phyloP scores from a whole-genome alignment of 1,284 basidiomycete species.

The Microstroma glucosiphilum region DNA sequence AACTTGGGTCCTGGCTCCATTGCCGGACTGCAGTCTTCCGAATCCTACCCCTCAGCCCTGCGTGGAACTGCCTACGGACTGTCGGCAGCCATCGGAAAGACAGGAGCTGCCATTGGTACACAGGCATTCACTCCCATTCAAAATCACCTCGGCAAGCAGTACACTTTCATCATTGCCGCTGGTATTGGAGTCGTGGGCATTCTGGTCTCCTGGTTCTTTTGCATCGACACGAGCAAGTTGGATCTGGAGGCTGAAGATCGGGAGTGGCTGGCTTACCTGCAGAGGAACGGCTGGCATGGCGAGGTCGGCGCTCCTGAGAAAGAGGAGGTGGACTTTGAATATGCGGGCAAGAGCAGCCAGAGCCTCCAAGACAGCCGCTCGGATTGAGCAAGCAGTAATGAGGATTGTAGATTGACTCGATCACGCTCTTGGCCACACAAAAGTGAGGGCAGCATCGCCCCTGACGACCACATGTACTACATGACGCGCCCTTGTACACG shows the following conservation, averaged over 20 bases:
- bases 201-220: conserved; percentile 48
- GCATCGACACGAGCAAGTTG: conserved; percentile 63
- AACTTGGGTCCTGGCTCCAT: conserved; percentile 70
- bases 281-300: conserved; percentile 64
- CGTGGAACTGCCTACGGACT: conserved; percentile 54
- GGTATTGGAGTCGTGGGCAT: conserved; percentile 47
- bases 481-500: too few species aligned
- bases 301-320: conserved; percentile 54
- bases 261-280: conserved; percentile 61
- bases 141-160: conserved; percentile 52
- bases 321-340: background rate
- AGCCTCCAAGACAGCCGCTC: too few species aligned
- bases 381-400: too few species aligned
- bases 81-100: conserved; percentile 64
- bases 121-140: conserved; percentile 73
- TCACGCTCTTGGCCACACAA: too few species aligned
- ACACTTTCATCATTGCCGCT: conserved; percentile 29
- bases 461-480: too few species aligned
- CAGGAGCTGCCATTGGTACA: conserved; percentile 69
- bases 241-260: conserved; percentile 66
- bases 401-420: too few species aligned
- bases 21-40: conserved; percentile 59
- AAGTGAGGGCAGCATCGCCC: too few species aligned
- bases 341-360: too few species aligned
- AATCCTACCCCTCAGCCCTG: conserved; percentile 48